These are phyloP conservation scores for Beauveria scarabaeidicola DNA, from an alignment of 2,329 filamentous ascomycete species.

Conservation along the genomic window DNA sequence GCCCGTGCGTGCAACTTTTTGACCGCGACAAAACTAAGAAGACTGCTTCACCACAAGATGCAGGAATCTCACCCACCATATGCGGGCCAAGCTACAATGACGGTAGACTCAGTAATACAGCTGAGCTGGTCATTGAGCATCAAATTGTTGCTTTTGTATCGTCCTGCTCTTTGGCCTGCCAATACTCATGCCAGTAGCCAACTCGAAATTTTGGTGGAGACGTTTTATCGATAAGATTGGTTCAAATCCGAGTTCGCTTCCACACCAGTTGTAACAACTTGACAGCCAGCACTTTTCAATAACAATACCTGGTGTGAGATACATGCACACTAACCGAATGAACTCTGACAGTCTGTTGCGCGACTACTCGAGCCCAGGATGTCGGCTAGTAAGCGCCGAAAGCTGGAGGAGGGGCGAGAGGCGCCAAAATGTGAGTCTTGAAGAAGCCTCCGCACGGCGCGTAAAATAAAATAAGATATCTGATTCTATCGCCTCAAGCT, in stretches of 20 bases:
- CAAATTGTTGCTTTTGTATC: neutral
- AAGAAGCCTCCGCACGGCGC: neutral
- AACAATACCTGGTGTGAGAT: neutral
- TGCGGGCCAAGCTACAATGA: too few species aligned
- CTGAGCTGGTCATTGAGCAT: neutral
- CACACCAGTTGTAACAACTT: neutral
- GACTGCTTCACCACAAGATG: neutral
- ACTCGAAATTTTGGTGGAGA: conserved; percentile 1
- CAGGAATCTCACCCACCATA: too few species aligned
- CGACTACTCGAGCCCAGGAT: conserved; percentile 9
- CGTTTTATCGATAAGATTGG: conserved; percentile 2
- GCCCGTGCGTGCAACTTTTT: conserved; percentile 1
- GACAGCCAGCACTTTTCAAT: neutral
- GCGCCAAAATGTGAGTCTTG: conserved; percentile 22
- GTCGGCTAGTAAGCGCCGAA: conserved; percentile 27
- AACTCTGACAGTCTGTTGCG: neutral
- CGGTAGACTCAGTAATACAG: neutral
- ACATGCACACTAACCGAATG: neutral
- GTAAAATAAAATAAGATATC: neutral
- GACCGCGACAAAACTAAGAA: neutral
- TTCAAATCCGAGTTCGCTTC: neutral
- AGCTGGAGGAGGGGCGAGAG: conserved; percentile 24
- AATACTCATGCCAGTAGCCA: neutral
- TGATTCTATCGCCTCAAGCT: conserved; percentile 9
- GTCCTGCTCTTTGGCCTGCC: neutral